Base-by-base conservation (phyloP, 192 early-diverging fungal genomes). In the Phycomyces blakesleeanus region DNA sequence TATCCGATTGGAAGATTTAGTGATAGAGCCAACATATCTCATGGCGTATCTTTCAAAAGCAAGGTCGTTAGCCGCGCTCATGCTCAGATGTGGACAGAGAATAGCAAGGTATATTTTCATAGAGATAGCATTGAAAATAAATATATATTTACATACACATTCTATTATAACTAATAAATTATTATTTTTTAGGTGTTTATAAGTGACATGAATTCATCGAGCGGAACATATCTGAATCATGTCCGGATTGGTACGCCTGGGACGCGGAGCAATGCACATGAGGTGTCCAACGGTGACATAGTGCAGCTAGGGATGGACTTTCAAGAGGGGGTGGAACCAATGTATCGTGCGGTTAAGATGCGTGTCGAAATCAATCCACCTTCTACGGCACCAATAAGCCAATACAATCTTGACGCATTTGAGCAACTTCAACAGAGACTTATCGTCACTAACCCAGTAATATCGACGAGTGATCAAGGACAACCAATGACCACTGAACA, bases 181-280 rank as follows among this genome's bases (percentile, higher is more conserved):
- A n/a, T n/a, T n/a, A n/a, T 11, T 39, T 34, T 52, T 15, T 63
- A 96, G 92, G 82, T 98, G 25, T 96, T 75, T 70, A 89, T 97
- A 64, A 85, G 88, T 68, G 96, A 98, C 73, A 93, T 91, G 47
- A 94, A 91, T 58, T 93, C 90, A 34, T 98, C 96, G 1, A 97
- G 94, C 39, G 96, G 96, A 22, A 98, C 96, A 16, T 98, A 96
- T 68, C 77, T 98, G 37, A 98, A 98, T 79, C 88, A 95, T 77
- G 84, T 94, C 76, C 78, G 96, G 11, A 71, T 98, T 20, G 89
- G 88, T 55, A 84, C 95, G n/a, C 89, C 93, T 27, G 87, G 87
- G 2, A 85, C 90, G 41, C 91, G 93, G 68, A 93, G 91, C 50
- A 70, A 84, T 57, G 87, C 93, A 34, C 84, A 88, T 44, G 80